Evolutionary conservation across 805 yeast genomes (phyloP), one percentile per base, ranked within the genome.

Genomic region (Nakazawaea peltata): DNA sequence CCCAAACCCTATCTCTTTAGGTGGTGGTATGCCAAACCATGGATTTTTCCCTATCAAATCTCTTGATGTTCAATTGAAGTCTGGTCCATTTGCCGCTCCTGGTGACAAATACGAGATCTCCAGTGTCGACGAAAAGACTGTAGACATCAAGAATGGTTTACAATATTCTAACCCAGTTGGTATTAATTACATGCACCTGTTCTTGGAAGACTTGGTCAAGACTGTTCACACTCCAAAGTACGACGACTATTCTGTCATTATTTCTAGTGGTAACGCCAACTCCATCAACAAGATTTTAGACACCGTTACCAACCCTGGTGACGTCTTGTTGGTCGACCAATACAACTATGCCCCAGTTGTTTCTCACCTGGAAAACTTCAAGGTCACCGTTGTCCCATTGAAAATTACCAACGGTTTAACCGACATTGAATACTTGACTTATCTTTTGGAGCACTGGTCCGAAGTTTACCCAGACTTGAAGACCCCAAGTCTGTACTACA

Each of bases 1-100:
- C 45, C 67, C 71, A 0, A 46, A 60, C 2, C 74, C 79, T 3
- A 63, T 77, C 24, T 57, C 61, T 15, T 56, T 79, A 32, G 67
- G 69, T 25, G 77, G 72, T 37, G 85, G 85, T 12, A 59, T 68
- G 48, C 86, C 86, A 14, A 68, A 74, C 48, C 61, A 65, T 30
- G 74, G 71, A 12, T 68, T 77, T 44, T 79, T 77, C 51, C 85
- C 86, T 0, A 51, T 77, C 33, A 67, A 68, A 13, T 56, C 71
- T 4, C 61, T 77, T 25, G 62, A 64, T 16, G 59, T 74, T 15
- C 56, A 63, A 30, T 52, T 77, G n/a, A 59, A 65, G 10, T 62
- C 62, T 5, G 59, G 61, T 28, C 81, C 81, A 0, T 74, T 73
- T 24, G 17, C 17, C 5, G 28, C 13, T 9, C 8, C 21, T 8